Base-by-base conservation (phyloP, 2,329 filamentous ascomycete species). In the Moelleriella libera region DNA sequence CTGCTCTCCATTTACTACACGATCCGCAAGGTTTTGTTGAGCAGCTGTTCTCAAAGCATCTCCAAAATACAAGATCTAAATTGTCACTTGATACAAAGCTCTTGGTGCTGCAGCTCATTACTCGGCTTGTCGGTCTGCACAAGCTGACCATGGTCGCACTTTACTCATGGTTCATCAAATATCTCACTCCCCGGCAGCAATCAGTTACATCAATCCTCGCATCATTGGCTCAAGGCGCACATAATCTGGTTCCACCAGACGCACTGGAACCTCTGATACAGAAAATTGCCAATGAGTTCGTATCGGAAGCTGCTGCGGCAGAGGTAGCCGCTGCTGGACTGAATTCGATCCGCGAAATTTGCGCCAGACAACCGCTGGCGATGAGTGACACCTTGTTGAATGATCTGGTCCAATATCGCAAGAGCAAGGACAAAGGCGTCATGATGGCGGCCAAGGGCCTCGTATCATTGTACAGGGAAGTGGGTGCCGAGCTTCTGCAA, bases 201-300 rank as follows among this genome's bases (percentile, higher is more conserved):
- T 88, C 81, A 1, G 92, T 97, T 54, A 97, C 92, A 0, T 88
- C 88, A 0, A 94, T 97, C 66, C 71, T 98, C 49, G 92, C 92
- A 10, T 94, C 83, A 9, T 74, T 97, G 48, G 92, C 92, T 0
- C 92, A 97, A 68, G 85, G 86, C 4, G 88, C 88, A 6, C 92
- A 98, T 62, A 85, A 82, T 53, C 75, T 95, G 39, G 89, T 98
- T 0, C 92, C 92, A 0, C 90, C 90, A 0, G 92, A 98, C 70
- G 85, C 82, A 0, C 72, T 98, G 9, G 89, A 97, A 62, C 90
- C 92, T 0, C 69, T 97, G 5, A 72, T 98, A 2, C 83, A 88
- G 62, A 97, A 96, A 68, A 97, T 98, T 57, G 90, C 92, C 32
- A 96, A 97, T 60, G 92, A 98, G 63, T 98, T 98, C 60, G 90